Evolutionary conservation across 306 rosid species (phyloP).

Genomic region (Vigna reflexopilosa): DNA sequence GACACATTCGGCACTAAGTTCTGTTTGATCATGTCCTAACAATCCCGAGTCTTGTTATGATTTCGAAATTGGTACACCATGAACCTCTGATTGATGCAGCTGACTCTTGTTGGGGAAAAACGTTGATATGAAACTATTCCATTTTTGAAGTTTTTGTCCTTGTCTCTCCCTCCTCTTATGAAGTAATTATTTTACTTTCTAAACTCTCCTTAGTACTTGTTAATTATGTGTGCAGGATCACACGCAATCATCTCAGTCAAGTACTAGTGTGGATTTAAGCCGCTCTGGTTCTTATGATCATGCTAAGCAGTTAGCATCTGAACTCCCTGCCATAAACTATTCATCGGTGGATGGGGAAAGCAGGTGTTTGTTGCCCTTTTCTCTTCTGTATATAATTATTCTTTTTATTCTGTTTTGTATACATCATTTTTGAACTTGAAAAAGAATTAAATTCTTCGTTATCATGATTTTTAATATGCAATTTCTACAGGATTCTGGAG

Average conservation of each 20-base stretch:
- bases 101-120: conserved; percentile 18
- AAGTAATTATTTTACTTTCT: conserved; percentile 29
- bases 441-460: conserved; percentile 19
- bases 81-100: not conserved
- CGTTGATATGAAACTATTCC: conserved; percentile 16
- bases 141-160: conserved; percentile 12
- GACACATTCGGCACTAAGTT: not conserved
- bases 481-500: conserved; percentile 62
- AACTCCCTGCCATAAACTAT: conserved; percentile 53
- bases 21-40: not conserved
- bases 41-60: not conserved
- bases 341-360: conserved; percentile 57
- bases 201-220: not conserved
- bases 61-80: not conserved
- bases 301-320: conserved; percentile 78
- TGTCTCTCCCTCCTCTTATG: not conserved
- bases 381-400: conserved; percentile 30
- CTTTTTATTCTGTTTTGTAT: conserved; percentile 12
- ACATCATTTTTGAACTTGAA: conserved; percentile 19
- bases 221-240: conserved; percentile 60
- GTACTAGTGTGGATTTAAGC: conserved; percentile 54
- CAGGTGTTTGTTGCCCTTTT: conserved; percentile 62
- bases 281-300: conserved; percentile 68
- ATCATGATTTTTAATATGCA: conserved; percentile 23
- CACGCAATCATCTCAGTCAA: conserved; percentile 61